Evolutionary conservation across 371 early-diverging fungal genomes (phyloP), one percentile per base, ranked within the genome.

Genomic region (Dipsacomyces acuminosporus): DNA sequence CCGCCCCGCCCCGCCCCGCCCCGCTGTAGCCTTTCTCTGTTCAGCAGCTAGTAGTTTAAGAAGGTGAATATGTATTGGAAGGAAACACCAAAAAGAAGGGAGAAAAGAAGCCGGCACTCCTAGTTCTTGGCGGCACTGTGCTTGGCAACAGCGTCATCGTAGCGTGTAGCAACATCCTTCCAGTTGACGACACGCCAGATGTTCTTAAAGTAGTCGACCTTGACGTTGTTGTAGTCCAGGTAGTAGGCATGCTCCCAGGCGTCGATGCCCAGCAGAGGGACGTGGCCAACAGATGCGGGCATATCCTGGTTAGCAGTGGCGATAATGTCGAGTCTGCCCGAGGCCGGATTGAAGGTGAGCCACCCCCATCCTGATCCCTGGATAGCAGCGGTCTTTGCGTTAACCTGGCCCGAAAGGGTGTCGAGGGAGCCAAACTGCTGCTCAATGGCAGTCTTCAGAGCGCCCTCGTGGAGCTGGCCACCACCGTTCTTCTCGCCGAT

Each of bases 201-300:
- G 21, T 86, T 86, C 76, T 93, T 88, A 54, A 98, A 77, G 76
- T 97, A 99, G 51, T 93, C 94, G 18, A 90, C 90, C 57, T 95
- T 91, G 38, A 86, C 91, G 75, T 94, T 96, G 82, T 93, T 92
- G 83, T 96, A 97, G 75, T 97, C 92, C 57, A 98, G 78, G 72
- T 98, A 98, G 80, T 96, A 99, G 24, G 98, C 91, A 64, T 98
- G 99, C 78, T 96, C 98, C 99, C 98, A 98, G 11, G 95, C 96
- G 80, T 99, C 99, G 57, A 94, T 75, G 36, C 94, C 95, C 48
- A 99, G 80, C 38, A 99, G 74, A 40, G 98, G 97, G 41, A 88
- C 78, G 25, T 72, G 73, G 15, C 78, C 86, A 51, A 74, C 63
- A 22, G 69, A 44, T 38, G 56, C 23, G 2, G 69, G 54, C 54